These are phyloP conservation scores for Alternaria conjuncta DNA, from an alignment of 2,329 filamentous ascomycete species.

Conservation along the genomic window DNA sequence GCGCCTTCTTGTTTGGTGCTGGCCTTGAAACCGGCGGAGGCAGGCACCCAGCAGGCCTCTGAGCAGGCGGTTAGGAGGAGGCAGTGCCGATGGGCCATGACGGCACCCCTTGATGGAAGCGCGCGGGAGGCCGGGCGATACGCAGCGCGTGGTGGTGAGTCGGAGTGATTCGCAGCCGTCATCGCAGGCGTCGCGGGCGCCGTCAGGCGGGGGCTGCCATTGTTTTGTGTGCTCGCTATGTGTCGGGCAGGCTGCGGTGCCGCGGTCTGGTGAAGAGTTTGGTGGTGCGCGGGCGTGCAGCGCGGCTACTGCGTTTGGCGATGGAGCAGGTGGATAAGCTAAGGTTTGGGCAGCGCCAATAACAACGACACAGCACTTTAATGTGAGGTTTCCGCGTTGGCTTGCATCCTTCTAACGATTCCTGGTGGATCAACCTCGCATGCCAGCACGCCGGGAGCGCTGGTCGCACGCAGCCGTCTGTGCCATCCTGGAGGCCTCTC, in stretches of 20 bases:
- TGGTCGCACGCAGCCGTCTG: slow-evolving; percentile 14
- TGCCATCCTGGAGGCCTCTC: slow-evolving; percentile 25
- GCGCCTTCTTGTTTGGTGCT: slow-evolving; percentile 34
- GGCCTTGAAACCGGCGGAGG: slow-evolving; percentile 18
- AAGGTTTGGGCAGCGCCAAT: slow-evolving; percentile 5
- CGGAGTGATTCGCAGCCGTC: neutral
- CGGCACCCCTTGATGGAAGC: slow-evolving; percentile 20
- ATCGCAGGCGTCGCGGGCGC: neutral
- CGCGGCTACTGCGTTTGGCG: slow-evolving; percentile 33
- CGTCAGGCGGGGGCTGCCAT: neutral
- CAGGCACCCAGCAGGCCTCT: slow-evolving; percentile 12
- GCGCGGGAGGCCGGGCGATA: slow-evolving; percentile 36
- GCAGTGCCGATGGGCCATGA: slow-evolving; percentile 26
- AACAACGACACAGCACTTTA: neutral
- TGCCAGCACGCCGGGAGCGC: slow-evolving; percentile 32
- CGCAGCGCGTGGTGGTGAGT: slow-evolving; percentile 18
- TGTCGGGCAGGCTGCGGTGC: neutral
- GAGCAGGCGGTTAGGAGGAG: slow-evolving; percentile 34
- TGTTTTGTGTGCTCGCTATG: neutral
- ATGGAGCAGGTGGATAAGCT: slow-evolving; percentile 17
- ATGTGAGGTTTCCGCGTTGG: slow-evolving; percentile 31
- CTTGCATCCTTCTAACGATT: slow-evolving; percentile 27
- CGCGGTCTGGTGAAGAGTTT: neutral
- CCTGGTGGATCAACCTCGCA: slow-evolving; percentile 31
- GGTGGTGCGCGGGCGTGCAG: neutral